phyloP scores from a whole-genome alignment of 2,329 filamentous ascomycete genomes.

The Monosporascus sp. region DNA sequence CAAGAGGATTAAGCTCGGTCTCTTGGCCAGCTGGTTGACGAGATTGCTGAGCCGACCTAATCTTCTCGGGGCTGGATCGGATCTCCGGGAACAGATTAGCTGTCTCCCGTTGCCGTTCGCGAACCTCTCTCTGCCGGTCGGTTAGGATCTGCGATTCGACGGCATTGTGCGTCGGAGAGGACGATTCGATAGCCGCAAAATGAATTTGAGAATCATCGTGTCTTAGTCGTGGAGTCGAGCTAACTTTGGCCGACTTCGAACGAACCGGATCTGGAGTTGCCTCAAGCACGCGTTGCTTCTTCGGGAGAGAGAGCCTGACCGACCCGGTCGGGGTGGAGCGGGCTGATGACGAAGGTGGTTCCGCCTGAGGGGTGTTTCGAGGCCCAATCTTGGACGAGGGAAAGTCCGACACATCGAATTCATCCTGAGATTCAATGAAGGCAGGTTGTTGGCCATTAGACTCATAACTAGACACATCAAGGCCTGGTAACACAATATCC shows the following conservation, averaged over 20 bases:
- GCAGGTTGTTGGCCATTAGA: conserved; percentile 33
- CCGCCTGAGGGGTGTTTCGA: conserved; percentile 9
- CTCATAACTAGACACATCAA: conserved; percentile 33
- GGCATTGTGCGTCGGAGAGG: conserved; percentile 41
- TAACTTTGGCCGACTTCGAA: conserved; percentile 28
- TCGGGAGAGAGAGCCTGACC: conserved; percentile 27
- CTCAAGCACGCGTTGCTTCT: conserved; percentile 16
- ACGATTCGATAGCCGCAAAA: conserved; percentile 64
- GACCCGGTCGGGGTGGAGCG: conserved; percentile 28
- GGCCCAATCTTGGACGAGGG: conserved; percentile 18
- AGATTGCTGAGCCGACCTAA: conserved; percentile 9
- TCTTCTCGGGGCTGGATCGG: conserved; percentile 42
- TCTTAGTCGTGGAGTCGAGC: conserved; percentile 51
- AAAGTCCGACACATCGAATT: conserved; percentile 27
- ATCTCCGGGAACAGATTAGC: conserved; percentile 65
- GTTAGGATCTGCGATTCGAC: conserved; percentile 71
- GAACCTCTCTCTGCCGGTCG: conserved; percentile 72
- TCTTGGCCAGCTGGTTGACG: conserved; percentile 1
- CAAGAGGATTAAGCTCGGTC: not conserved
- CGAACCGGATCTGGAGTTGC: conserved; percentile 19
- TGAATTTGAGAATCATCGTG: conserved; percentile 81
- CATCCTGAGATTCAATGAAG: conserved; percentile 47
- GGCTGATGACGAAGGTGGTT: conserved; percentile 17
- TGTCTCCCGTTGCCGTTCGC: conserved; percentile 64
- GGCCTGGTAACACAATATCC: conserved; percentile 41